Conservation (phyloP, 345 rosid species). For the Abelmoschus esculentus region DNA sequence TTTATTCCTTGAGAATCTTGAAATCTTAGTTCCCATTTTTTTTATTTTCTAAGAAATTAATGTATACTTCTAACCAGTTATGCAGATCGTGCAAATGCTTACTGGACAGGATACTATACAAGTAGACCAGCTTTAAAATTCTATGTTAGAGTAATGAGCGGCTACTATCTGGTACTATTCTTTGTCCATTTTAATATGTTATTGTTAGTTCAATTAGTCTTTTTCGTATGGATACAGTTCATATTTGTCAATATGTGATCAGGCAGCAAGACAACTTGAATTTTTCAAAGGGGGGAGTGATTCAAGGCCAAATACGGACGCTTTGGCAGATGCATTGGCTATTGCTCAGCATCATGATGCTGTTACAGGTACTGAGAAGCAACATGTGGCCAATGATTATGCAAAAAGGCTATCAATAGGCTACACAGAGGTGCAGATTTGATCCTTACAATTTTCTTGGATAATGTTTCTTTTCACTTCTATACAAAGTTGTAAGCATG, state of each 20-base stretch:
- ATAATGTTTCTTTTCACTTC: constrained; percentile 3
- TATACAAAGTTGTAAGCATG: not conserved
- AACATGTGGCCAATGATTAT: constrained; percentile 93
- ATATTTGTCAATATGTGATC: constrained; percentile 10
- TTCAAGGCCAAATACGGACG: constrained; percentile 63
- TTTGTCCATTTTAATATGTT: not conserved
- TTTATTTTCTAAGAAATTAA: constrained; percentile 17
- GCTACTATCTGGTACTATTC: constrained; percentile 72
- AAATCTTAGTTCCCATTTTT: constrained; percentile 8
- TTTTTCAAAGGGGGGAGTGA: constrained; percentile 67
- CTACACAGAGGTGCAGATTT: constrained; percentile 57
- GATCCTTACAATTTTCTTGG: constrained; percentile 6
- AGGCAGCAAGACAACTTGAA: constrained; percentile 96
- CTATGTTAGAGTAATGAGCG: constrained; percentile 86
- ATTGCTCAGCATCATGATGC: constrained; percentile 98
- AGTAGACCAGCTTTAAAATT: constrained; percentile 91
- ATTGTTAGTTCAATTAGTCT: not conserved
- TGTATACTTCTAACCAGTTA: constrained; percentile 45
- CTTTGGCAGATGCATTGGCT: constrained; percentile 84
- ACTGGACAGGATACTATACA: constrained; percentile 95
- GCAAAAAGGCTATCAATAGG: constrained; percentile 84
- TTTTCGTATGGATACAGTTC: constrained; percentile 7
- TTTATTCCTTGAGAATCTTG: constrained; percentile 15
- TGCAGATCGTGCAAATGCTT: constrained; percentile 88
- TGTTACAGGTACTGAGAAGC: constrained; percentile 83